Evolutionary conservation across 2,329 filamentous ascomycete species (phyloP), one percentile per base, ranked within the genome.

Genomic region (Thermothelomyces thermophilus): DNA sequence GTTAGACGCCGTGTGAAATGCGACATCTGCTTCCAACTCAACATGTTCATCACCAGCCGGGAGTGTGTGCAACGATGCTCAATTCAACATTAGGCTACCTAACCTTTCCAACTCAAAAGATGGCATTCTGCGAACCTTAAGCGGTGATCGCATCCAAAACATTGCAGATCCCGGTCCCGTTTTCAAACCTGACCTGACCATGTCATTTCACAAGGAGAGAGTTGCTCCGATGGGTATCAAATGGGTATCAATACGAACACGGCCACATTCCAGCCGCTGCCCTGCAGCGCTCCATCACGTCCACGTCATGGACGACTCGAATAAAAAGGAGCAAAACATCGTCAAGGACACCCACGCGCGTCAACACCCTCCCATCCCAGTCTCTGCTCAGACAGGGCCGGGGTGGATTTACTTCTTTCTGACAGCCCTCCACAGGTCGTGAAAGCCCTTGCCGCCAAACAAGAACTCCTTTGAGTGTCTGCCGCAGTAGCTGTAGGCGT

Each of bases 401-500:
- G n/a, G n/a, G n/a, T n/a, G n/a, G n/a, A n/a, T 26, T 26, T 9
- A 52, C 51, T 60, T 60, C 59, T 65, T 68, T 36, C 70, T 68
- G 41, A 74, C 58, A 14, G 68, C 63, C 40, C 69, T 68, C 55
- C 70, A 70, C 30, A 75, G 61, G 39, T 72, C 71, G 7, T 67
- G 61, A 19, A 75, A 59, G 2, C 70, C 74, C 36, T 70, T 71
- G 1, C 75, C 75, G 30, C 73, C 66, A 53, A 79, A 75, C 13
- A 79, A 64, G 51, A 71, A 76, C 57, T 79, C 73, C 56, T 77
- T 70, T 34, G 73, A 73, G 62, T 79, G 76, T 13, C 76, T 69
- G 13, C 76, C 76, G 53, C 76, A 79, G 51, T 75, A 74, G 31
- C 75, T 78, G 63, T 77, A 70, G 36, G 73, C 69, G 53, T 79